Evolutionary conservation across 140 eudicot species (phyloP).

Genomic region (Flaveria floridana): DNA sequence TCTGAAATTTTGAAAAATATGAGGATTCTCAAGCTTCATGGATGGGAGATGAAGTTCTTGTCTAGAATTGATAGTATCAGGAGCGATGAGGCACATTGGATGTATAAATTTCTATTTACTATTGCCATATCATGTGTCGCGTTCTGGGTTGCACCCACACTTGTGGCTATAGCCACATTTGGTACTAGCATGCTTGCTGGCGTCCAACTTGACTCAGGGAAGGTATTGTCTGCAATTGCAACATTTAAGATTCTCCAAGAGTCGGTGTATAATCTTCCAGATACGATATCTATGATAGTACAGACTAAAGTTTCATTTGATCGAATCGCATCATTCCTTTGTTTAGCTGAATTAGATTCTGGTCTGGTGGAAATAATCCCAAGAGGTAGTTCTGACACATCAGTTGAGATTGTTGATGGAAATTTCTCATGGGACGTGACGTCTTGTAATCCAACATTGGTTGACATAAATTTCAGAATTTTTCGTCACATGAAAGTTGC

Average conservation of each 20-base stretch:
- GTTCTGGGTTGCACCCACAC: constrained; percentile 73
- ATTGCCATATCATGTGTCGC: constrained; percentile 40
- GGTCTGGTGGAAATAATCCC: constrained; percentile 54
- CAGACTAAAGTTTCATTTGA: constrained; percentile 87
- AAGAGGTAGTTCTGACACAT: constrained; percentile 34
- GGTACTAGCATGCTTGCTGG: constrained; percentile 59
- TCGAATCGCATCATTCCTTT: constrained; percentile 60
- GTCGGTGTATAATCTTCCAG: constrained; percentile 65
- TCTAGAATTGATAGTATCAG: constrained; percentile 56
- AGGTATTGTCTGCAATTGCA: constrained; percentile 72
- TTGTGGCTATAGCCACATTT: constrained; percentile 64
- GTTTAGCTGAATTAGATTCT: constrained; percentile 53
- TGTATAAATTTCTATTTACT: constrained; percentile 48
- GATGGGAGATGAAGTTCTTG: constrained; percentile 91
- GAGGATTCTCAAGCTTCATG: constrained; percentile 86
- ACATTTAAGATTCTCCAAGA: constrained; percentile 71
- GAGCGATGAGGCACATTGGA: constrained; percentile 53
- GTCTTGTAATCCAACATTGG: constrained; percentile 43
- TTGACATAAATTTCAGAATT: constrained; percentile 44
- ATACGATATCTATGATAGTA: constrained; percentile 54
- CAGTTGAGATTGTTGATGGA: constrained; percentile 59
- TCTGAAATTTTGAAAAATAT: constrained; percentile 76
- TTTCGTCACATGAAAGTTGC: constrained; percentile 61
- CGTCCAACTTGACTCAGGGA: constrained; percentile 77
- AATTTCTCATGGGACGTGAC: constrained; percentile 57